A percentile compares a stretch with the other conserved stretches of the same genome.
Evolutionary conservation across 164 flowering plant species (phyloP).

Genomic region (Saururus chinensis): DNA sequence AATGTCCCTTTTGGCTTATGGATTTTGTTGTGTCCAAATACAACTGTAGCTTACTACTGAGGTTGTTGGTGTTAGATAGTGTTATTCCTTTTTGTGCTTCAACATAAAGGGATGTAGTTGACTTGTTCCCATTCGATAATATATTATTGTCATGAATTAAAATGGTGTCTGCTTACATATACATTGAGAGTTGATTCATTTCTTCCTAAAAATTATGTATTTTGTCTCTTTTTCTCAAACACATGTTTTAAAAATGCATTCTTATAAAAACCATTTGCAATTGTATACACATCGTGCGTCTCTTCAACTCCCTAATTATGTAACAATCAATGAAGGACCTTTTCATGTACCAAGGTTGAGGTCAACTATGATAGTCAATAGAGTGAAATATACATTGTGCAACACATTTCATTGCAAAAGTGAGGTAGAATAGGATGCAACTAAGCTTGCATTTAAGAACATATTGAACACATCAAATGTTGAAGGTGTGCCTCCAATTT

Average conservation of each 20-base stretch:
- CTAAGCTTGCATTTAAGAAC: conserved; percentile 30
- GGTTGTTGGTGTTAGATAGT: too few relatives aligned
- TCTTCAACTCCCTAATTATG: conserved; percentile 29
- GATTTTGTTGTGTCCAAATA: too few relatives aligned
- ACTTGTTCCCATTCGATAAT: too few relatives aligned
- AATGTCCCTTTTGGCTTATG: too few relatives aligned
- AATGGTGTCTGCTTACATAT: too few relatives aligned
- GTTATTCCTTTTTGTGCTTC: too few relatives aligned
- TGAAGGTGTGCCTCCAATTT: conserved; percentile 22
- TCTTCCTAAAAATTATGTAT: too few relatives aligned
- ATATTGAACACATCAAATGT: conserved; percentile 20
- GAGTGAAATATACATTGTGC: conserved; percentile 19
- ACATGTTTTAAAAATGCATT: conserved; percentile 11
- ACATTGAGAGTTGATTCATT: too few relatives aligned
- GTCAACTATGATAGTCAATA: conserved; percentile 34
- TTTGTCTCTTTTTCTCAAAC: neutral
- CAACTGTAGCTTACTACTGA: too few relatives aligned
- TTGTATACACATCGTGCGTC: conserved; percentile 30
- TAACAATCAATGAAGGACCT: conserved; percentile 30
- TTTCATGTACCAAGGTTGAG: conserved; percentile 32
- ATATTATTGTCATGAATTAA: too few relatives aligned
- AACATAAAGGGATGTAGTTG: too few relatives aligned
- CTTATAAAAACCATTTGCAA: conserved; percentile 36
- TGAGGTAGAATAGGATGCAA: conserved; percentile 51
- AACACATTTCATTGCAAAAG: conserved; percentile 27